Base-by-base conservation (phyloP, 257 asterid species). In the Schizonepeta tenuifolia region DNA sequence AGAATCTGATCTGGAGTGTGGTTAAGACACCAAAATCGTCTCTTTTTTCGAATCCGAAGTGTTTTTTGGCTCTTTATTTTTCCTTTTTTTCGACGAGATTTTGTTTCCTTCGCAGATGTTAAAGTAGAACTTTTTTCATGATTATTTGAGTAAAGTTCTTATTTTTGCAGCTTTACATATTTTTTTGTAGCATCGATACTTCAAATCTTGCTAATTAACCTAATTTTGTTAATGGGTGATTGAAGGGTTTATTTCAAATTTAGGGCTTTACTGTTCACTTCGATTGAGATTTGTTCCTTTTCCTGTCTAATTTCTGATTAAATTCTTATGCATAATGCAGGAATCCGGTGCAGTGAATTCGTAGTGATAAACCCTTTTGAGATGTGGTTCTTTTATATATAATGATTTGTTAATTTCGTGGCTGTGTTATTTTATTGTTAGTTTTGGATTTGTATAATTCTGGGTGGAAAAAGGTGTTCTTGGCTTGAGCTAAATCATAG, bases 221-320 rank as follows among this genome's bases (percentile, higher is more conserved):
- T 38, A 38, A 67, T 61, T 68, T 57, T 44, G 41, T 63, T 13
- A 9, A 33, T 17, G 63, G 71, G 70, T 13, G 24, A 24, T 76
- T 66, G 15, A 7, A 75, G 80, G 67, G 68, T 71, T 70, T 61
- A 8, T 7, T 17, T 38, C 41, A 26, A 72, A 67, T 72, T 47
- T 76, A 67, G 79, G 84, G 76, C 14, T 72, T 80, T 75, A 44
- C 78, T 72, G 70, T 71, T 75, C 75, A 44, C 28, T 44, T 43
- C 21, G 36, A 9, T 59, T 11, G n/a, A 28, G 51, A 65, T 67
- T 67, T 67, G 71, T 15, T 24, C 8, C 10, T 4, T 73, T 63
- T 18, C 58, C 46, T n/a, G 74, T n/a, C 15, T 76, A 43, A 69
- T 67, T 14, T 41, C 60, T 73, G 77, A 44, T 50, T 57, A 7